Base-by-base conservation (phyloP, 73 alveolate species). In the Tetrahymena malaccensis region DNA sequence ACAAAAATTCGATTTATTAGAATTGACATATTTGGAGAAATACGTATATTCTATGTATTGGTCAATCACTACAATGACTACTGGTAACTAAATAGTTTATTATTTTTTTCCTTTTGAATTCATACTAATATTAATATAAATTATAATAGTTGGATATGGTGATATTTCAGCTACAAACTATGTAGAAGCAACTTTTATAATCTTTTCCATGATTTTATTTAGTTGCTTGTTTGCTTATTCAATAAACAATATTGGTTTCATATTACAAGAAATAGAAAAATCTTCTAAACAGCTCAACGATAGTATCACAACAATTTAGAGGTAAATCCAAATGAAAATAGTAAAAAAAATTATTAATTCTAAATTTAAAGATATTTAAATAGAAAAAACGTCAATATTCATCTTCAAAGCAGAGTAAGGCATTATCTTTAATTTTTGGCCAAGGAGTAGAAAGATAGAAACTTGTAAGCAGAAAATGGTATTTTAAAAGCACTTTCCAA, bases 111-210 rank as follows among this genome's bases (percentile, higher is more conserved):
- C 6, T 50, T 1, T 50, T 6, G 10, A 19, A 10, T 15, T 50
- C 16, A 19, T 19, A 11, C 22, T 19, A 10, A 10, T 15, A 50
- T 8, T 2, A 5, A 19, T n/a, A n/a, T n/a, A n/a, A 50, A 19
- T 13, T 19, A 10, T 50, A 50, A 50, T 13, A 50, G 99, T 98
- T 0, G 99, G 99, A 25, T 98, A 98, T 96, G 99, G 99, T 19
- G 99, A 98, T 95, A 95, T 98, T 1, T 96, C 98, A 10, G 97
- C 98, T 7, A 96, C 57, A 34, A 97, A 97, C 33, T 38, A 93
- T 34, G 19, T 94, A 38, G 99, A 98, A 95, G 96, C 96, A 85
- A 50, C 96, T 9, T 85, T 98, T 70, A 94, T 98, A 22, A 89
- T 97, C 34, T 34, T 96, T 34, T 96, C 98, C 98, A 98, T 98